phyloP scores from a whole-genome alignment of 1,284 basidiomycete species.

The Paramarasmius palmivorus region DNA sequence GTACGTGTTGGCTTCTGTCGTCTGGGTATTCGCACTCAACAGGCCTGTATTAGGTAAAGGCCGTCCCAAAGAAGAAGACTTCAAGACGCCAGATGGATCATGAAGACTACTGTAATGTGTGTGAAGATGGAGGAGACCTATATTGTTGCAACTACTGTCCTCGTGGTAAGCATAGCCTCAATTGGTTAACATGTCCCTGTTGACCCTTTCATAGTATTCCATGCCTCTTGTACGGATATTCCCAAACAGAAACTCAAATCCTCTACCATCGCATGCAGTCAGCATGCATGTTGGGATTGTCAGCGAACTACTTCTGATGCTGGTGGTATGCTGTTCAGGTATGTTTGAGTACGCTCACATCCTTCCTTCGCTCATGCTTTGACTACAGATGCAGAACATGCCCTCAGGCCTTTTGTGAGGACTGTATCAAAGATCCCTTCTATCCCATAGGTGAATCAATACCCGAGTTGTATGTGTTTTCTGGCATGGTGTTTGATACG shows the following conservation, averaged over 20 bases:
- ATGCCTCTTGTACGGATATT: slow-evolving; percentile 45
- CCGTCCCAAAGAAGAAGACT: slow-evolving; percentile 26
- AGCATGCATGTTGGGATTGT: slow-evolving; percentile 51
- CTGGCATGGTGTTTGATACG: neutral
- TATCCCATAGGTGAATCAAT: slow-evolving; percentile 52
- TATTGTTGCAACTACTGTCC: slow-evolving; percentile 50
- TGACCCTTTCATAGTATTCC: slow-evolving; percentile 43
- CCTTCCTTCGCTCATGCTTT: neutral
- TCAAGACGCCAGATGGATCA: slow-evolving; percentile 38
- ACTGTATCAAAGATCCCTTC: slow-evolving; percentile 54
- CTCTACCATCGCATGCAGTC: slow-evolving; percentile 38
- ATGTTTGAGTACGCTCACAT: neutral
- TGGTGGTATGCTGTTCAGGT: slow-evolving; percentile 56
- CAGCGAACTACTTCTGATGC: slow-evolving; percentile 38
- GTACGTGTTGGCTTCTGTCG: neutral
- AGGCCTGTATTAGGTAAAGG: neutral
- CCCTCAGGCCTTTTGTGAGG: slow-evolving; percentile 58
- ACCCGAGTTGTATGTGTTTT: slow-evolving; percentile 53
- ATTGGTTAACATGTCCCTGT: neutral
- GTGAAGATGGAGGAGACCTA: slow-evolving; percentile 59
- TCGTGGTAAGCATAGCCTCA: slow-evolving; percentile 39
- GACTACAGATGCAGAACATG: slow-evolving; percentile 58
- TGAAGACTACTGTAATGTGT: slow-evolving; percentile 59
- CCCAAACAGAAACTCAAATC: slow-evolving; percentile 27
- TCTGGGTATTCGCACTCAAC: neutral